These are phyloP conservation scores for Neckera pumila DNA, from an alignment of 225 moss, liverwort and hornwort species.

Conservation along the genomic window DNA sequence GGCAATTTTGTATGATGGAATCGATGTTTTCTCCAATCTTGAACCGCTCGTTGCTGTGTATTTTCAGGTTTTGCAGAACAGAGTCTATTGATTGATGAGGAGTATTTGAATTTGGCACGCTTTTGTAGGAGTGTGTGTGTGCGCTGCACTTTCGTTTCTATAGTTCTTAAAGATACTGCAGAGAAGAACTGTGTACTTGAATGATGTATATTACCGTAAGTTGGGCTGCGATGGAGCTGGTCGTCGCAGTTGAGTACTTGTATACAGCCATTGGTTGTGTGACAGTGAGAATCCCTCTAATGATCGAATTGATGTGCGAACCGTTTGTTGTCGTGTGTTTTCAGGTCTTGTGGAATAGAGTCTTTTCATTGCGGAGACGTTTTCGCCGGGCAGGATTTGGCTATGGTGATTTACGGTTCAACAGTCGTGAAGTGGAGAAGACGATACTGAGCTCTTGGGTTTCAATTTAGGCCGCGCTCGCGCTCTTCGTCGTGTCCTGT, in stretches of 20 bases:
- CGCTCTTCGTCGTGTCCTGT: neutral
- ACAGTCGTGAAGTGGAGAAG: neutral
- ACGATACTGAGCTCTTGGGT: neutral
- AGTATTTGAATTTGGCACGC: neutral
- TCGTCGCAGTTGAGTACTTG: neutral
- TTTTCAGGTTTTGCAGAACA: neutral
- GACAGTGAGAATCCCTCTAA: neutral
- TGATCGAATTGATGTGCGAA: neutral
- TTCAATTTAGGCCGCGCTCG: neutral
- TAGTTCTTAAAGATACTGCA: neutral
- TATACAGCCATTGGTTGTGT: neutral
- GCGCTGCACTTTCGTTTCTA: neutral
- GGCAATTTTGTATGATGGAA: neutral
- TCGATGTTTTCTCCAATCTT: neutral
- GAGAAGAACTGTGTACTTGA: neutral
- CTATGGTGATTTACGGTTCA: neutral
- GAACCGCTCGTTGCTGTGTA: neutral
- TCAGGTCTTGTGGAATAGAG: neutral
- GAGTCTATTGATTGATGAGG: neutral
- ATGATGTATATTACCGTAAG: neutral
- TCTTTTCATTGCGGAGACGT: neutral
- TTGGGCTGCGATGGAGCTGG: neutral
- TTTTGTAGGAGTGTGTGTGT: neutral
- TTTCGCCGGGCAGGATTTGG: neutral
- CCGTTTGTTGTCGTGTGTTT: neutral